Conservation (phyloP, 2,329 filamentous ascomycete species). For the Calcarisporium arbuscula region DNA sequence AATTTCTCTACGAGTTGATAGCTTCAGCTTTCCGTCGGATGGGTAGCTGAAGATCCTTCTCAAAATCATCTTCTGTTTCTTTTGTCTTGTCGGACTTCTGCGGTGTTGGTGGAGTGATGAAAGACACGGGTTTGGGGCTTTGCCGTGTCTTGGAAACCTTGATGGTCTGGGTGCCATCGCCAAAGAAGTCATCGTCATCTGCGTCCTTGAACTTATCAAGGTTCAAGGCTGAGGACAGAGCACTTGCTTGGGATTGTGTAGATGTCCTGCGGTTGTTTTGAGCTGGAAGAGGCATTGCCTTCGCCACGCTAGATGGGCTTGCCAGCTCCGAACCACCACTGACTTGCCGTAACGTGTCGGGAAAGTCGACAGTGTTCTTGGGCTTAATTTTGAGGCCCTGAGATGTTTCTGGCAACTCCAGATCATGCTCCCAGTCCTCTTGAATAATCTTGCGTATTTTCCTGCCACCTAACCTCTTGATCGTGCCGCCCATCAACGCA, state of each 20-base stretch:
- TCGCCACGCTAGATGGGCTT: constrained; percentile 43
- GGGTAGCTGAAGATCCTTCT: constrained; percentile 68
- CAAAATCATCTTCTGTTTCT: constrained; percentile 58
- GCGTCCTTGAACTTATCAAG: constrained; percentile 60
- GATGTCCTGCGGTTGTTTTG: constrained; percentile 24
- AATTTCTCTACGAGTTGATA: constrained; percentile 56
- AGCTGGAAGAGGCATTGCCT: constrained; percentile 13
- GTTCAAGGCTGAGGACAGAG: constrained; percentile 42
- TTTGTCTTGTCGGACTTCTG: constrained; percentile 32
- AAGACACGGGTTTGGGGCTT: constrained; percentile 42
- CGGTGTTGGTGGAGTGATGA: constrained; percentile 51
- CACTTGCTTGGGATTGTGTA: constrained; percentile 24
- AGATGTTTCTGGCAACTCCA: constrained; percentile 58
- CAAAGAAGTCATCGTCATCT: constrained; percentile 58
- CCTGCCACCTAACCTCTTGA: constrained; percentile 76
- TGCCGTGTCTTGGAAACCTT: constrained; percentile 56
- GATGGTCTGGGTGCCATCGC: constrained; percentile 59
- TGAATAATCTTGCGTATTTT: constrained; percentile 67
- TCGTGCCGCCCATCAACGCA: constrained; percentile 84
- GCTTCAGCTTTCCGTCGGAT: constrained; percentile 55
- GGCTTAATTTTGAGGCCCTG: constrained; percentile 60
- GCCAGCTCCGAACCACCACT: constrained; percentile 47
- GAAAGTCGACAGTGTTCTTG: constrained; percentile 54
- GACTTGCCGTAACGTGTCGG: constrained; percentile 62
- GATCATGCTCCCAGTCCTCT: constrained; percentile 76